Percentiles rank a stretch among this genome's conserved stretches.
These are phyloP conservation scores for Letharia columbiana DNA, from an alignment of 495 filamentous ascomycete species.

Conservation along the genomic window DNA sequence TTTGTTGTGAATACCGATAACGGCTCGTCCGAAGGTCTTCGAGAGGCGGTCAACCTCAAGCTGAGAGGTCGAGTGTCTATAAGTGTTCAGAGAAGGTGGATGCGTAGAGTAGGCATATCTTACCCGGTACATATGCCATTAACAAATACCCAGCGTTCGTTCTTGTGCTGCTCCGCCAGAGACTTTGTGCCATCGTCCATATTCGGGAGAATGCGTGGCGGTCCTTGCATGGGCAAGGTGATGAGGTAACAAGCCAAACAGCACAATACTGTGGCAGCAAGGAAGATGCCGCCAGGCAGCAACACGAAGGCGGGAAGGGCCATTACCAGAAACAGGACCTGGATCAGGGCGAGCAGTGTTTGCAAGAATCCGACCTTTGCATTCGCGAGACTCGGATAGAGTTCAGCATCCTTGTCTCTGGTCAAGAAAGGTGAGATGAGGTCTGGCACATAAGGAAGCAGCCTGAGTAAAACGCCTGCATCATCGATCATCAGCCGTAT, in stretches of 20 bases:
- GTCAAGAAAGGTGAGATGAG: constrained; percentile 18
- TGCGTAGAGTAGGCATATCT: constrained; percentile 23
- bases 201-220: constrained; percentile 15
- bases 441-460: constrained; percentile 20
- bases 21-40: constrained; percentile 61
- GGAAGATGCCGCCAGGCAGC: constrained; percentile 22
- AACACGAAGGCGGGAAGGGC: constrained; percentile 18
- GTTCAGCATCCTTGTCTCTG: constrained; percentile 8
- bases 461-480: constrained; percentile 16
- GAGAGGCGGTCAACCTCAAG: constrained; percentile 63
- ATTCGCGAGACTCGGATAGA: constrained; percentile 5
- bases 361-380: constrained; percentile 20
- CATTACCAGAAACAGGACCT: constrained; percentile 13
- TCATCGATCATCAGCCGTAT: constrained; percentile 20
- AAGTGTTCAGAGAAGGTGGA: constrained; percentile 7
- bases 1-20: constrained; percentile 73
- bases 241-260: constrained; percentile 15
- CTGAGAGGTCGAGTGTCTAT: constrained; percentile 51
- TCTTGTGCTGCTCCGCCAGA: constrained; percentile 24
- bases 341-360: constrained; percentile 17
- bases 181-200: constrained; percentile 10
- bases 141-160: constrained; percentile 68
- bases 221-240: constrained; percentile 20
- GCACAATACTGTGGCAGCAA: constrained; percentile 5
- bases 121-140: constrained; percentile 61